Evolutionary conservation across 1,284 basidiomycete species (phyloP).

Genomic region (Ustilago loliicola): DNA sequence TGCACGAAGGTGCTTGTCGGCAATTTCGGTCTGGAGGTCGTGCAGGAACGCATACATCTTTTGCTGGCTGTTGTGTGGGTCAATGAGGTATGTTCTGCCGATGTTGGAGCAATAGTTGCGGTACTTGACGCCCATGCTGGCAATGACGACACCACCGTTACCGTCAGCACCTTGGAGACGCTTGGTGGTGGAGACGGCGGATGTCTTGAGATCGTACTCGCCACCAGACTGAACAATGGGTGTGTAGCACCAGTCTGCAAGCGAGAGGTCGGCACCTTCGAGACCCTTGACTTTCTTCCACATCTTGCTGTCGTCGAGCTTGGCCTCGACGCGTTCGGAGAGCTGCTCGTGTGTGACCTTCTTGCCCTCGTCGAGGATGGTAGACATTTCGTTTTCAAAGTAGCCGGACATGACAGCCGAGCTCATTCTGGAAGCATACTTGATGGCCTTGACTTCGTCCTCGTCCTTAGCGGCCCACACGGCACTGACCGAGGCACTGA

Average conservation of each 20-base stretch:
- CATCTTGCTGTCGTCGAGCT: conserved; percentile 82
- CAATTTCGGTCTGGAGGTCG: conserved; percentile 82
- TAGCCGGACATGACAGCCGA: conserved; percentile 88
- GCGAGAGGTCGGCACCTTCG: conserved; percentile 79
- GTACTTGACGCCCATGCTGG: conserved; percentile 90
- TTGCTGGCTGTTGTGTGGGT: conserved; percentile 78
- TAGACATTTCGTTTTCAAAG: conserved; percentile 88
- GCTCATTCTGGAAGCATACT: conserved; percentile 81
- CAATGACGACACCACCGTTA: conserved; percentile 81
- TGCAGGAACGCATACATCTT: conserved; percentile 85
- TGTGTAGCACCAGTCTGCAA: conserved; percentile 92
- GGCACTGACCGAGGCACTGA: conserved; percentile 80
- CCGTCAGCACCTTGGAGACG: conserved; percentile 81
- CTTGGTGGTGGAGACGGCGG: conserved; percentile 81
- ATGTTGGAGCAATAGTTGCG: conserved; percentile 93
- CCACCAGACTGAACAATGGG: conserved; percentile 96
- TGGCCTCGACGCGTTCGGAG: conserved; percentile 84
- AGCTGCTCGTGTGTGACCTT: conserved; percentile 90
- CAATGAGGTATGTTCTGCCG: conserved; percentile 92
- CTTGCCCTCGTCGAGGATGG: conserved; percentile 89
- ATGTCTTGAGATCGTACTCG: conserved; percentile 88
- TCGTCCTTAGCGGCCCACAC: conserved; percentile 89
- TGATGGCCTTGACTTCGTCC: conserved; percentile 76
- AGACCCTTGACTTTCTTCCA: conserved; percentile 76
- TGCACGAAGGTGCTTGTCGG: conserved; percentile 81